phyloP scores from a whole-genome alignment of 2,329 filamentous ascomycete species.

The Malbranchea zuffiana region DNA sequence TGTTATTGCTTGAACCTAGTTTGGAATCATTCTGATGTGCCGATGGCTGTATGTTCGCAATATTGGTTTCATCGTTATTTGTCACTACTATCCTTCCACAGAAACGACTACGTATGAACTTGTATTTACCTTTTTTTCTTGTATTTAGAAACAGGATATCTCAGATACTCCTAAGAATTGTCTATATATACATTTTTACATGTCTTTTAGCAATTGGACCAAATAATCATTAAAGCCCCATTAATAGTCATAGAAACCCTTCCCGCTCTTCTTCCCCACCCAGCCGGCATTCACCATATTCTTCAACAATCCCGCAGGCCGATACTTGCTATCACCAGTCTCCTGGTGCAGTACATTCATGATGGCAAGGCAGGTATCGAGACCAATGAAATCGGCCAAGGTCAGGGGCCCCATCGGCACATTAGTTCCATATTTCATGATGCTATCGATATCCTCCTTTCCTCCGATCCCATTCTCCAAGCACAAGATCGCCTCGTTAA shows the following conservation, averaged over 20 bases:
- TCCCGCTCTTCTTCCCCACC: constrained; percentile 94
- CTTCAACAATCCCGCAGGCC: constrained; percentile 71
- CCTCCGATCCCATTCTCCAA: constrained; percentile 84
- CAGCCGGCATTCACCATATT: constrained; percentile 98
- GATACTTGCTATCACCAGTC: constrained; percentile 91
- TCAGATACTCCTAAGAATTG: too few relatives aligned
- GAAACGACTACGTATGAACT: too few relatives aligned
- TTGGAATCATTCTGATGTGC: too few relatives aligned
- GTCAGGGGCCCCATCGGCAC: constrained; percentile 95
- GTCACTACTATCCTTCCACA: too few relatives aligned
- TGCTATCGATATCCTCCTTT: constrained; percentile 85
- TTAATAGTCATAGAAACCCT: constrained; percentile 65
- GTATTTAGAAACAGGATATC: too few relatives aligned
- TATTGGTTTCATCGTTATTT: too few relatives aligned
- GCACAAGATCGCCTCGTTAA: constrained; percentile 96
- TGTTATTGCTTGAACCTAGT: too few relatives aligned
- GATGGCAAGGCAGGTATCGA: constrained; percentile 92
- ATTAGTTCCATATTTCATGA: constrained; percentile 99
- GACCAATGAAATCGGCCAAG: constrained; percentile 90
- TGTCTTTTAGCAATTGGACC: too few relatives aligned
- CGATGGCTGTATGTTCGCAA: too few relatives aligned
- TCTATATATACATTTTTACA: too few relatives aligned
- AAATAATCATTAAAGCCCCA: too few relatives aligned
- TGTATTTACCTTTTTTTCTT: too few relatives aligned
- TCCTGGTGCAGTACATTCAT: constrained; percentile 91